Evolutionary conservation across 352 stramenopile genomes (phyloP).

Genomic region (Pythium inflatum): DNA sequence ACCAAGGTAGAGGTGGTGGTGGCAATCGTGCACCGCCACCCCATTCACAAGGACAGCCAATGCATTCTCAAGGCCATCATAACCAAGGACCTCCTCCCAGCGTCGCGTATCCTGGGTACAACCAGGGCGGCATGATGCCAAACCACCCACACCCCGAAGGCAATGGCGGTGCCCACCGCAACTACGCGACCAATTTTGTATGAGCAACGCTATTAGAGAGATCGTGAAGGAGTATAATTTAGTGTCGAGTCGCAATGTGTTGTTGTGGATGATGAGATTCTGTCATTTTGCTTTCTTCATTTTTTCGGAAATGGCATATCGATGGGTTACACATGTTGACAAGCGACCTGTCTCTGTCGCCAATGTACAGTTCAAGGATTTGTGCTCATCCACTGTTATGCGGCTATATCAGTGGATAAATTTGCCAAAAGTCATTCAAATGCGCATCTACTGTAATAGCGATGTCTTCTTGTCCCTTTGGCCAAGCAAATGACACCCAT

Average conservation of each 20-base stretch:
- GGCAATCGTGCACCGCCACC: neutral
- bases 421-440: neutral
- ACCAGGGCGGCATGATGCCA: constrained; percentile 15
- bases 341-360: constrained; percentile 3
- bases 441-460: neutral
- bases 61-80: too few species aligned
- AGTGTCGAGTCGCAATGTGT: neutral
- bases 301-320: neutral
- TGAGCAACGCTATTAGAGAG: constrained; percentile 9
- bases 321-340: too few species aligned
- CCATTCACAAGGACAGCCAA: neutral
- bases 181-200: constrained; percentile 37
- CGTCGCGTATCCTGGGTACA: neutral
- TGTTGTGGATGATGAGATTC: neutral
- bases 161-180: neutral
- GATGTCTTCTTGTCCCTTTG: too few species aligned
- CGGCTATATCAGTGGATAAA: constrained; percentile 5
- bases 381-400: neutral
- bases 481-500: constrained; percentile 5
- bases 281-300: constrained; percentile 1
- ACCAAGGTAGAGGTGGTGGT: neutral
- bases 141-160: constrained; percentile 17
- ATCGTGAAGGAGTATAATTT: neutral
- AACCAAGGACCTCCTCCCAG: neutral
- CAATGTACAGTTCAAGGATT: constrained; percentile 12